Evolutionary conservation across 768 basidiomycete species (phyloP), one percentile per base, ranked within the genome.

Genomic region (Leccinum variicolor): DNA sequence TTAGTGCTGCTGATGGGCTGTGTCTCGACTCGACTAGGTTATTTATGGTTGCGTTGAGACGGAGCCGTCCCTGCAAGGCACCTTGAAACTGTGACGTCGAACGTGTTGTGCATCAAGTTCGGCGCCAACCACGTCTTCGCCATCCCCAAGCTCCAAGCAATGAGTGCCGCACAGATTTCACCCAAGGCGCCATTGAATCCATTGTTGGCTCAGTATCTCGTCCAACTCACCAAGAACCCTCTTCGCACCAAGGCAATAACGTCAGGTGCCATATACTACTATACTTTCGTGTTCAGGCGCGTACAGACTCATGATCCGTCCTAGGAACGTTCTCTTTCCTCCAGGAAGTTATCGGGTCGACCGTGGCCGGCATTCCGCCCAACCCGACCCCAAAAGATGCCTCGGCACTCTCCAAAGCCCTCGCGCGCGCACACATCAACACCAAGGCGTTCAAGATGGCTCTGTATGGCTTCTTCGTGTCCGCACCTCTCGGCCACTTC

Each of bases 171-270:
- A 23, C 54, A 57, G n/a, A 36, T 67, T 50, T 47, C 62, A 19
- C 46, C 57, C n/a, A 60, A 64, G 15, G 54, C 57, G 10, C 68
- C 63, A 58, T 39, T 67, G 54, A 73, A 69, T 59, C 76, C 86
- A 13, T 73, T 90, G 48, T 80, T 92, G 26, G 78, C 80, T n/a
- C 82, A 76, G 41, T 94, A 94, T 71, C 81, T 93, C 5, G 72
- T 76, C 15, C 81, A 88, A 66, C 84, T 94, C 52, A 76, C 83
- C 1, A 67, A 75, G 6, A 79, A 89, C 64, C 92, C 92, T 1
- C 75, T 94, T 53, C 80, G 89, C 45, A 94, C 92, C 46, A 94
- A 94, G 75, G 83, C 86, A 8, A 60, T 86, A 62, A 94, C 92
- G 0, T 84, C 87, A 52, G 87, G 89, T 84, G 29, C 11, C 31